Evolutionary conservation across 371 early-diverging fungal species (phyloP).

Genomic region (Blyttiomyces sp.): DNA sequence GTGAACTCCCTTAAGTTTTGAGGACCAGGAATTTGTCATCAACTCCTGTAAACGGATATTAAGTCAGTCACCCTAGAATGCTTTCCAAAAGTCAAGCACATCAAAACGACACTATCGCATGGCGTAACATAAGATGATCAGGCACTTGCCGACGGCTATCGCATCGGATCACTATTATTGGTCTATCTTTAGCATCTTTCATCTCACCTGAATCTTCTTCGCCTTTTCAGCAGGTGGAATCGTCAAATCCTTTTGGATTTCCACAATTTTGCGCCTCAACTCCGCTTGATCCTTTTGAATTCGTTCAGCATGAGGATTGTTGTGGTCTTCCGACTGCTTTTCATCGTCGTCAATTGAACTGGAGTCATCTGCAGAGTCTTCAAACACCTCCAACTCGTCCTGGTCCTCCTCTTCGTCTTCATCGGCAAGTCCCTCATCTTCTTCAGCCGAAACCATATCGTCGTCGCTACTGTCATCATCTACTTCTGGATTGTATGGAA

Average conservation of each 20-base stretch:
- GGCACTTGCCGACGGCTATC: too few species aligned
- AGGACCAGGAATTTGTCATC: conserved; percentile 48
- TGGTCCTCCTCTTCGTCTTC: conserved; percentile 13
- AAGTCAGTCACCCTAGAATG: neutral
- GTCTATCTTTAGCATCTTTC: neutral
- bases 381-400: conserved; percentile 11
- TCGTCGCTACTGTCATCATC: neutral
- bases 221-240: conserved; percentile 68
- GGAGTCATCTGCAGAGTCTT: conserved; percentile 6
- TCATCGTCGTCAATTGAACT: conserved; percentile 11
- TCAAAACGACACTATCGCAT: neutral
- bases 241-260: conserved; percentile 53
- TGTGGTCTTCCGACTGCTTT: neutral
- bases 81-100: neutral
- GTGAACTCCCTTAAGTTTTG: conserved; percentile 25
- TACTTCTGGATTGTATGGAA: too few species aligned
- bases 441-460: neutral
- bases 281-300: conserved; percentile 28
- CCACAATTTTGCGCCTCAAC: conserved; percentile 55
- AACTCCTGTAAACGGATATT: conserved; percentile 47
- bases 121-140: too few species aligned
- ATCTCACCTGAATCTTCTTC: conserved; percentile 68
- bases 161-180: too few species aligned
- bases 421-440: conserved; percentile 16
- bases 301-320: conserved; percentile 7